Evolutionary conservation across 2,329 filamentous ascomycete genomes (phyloP), one percentile per base, ranked within the genome.

Genomic region (Nemania sp.): DNA sequence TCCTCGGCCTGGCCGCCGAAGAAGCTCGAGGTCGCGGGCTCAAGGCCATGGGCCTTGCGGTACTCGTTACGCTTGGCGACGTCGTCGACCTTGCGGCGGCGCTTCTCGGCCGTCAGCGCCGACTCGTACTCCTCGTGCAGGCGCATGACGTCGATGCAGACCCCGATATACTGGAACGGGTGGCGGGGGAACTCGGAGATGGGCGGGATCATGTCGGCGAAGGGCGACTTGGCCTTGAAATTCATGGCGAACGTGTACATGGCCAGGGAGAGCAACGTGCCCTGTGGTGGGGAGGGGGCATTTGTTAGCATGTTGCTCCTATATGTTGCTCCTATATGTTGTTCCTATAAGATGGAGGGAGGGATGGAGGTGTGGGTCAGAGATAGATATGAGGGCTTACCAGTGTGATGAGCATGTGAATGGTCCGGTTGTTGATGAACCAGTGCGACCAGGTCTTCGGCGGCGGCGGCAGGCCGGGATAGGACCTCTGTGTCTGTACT

Each of bases 401-500:
- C 80, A 97, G 82, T 2, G 91, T 90, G 73, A 99, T 93, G 75
- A 85, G 89, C 29, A 91, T 76, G 76, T 99, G 94, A 58, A 98
- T 85, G 57, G 79, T 78, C 60, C 84, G 84, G 74, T 86, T 94
- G 67, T 91, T 87, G 73, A 96, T 81, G 75, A 98, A 93, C 85
- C 89, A 93, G 75, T 94, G 85, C 77, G 90, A 83, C 76, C 91
- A 92, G 0, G 90, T 91, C 5, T 92, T 91, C 72, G 89, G 82
- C 0, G 92, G 88, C 48, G 94, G 90, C 82, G 96, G 92, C 83
- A 96, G 88, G 69, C 93, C 89, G 1, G 95, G 95, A 74, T 98
- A 98, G 65, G 90, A 81, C 75, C 85, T 90, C 65, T 77, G 84
- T 67, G 80, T 83, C 79, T 91, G 91, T 62, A 82, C 83, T 64